Evolutionary conservation across 345 rosid species (phyloP), one percentile per base, ranked within the genome.

Genomic region (Bretschneidera sinensis): DNA sequence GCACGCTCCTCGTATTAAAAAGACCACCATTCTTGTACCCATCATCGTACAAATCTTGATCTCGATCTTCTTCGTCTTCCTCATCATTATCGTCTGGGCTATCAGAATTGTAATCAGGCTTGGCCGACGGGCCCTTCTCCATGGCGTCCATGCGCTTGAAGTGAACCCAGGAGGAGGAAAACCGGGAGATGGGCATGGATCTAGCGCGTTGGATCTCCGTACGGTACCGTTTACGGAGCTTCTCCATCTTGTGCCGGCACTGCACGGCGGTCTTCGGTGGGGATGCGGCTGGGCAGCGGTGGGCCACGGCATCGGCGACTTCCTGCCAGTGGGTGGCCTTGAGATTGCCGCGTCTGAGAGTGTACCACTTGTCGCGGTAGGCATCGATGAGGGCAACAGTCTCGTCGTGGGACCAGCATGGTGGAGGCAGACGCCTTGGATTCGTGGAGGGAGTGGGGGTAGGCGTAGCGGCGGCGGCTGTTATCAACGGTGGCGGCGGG

Each of bases 161-260:
- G 71, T 89, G 98, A 0, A 87, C 89, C 98, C 97, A 92, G 14
- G 97, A 85, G 4, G 98, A 92, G 5, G 82, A 53, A 54, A 87
- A 92, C 51, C 86, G 75, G 11, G 89, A 76, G 33, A 84, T 80
- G 0, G 98, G 98, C 71, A 89, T 78, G 35, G 97, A 92, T 68
- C 87, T 80, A 17, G 92, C 89, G 10, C 98, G 72, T 78, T 89
- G 96, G 68, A 89, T 85, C 91, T 92, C 96, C 1, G 95, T 80
- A 0, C 97, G 83, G 52, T 92, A 89, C 50, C 97, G 83, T 61
- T 92, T 84, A 16, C 98, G 81, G 2, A 92, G 91, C 76, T 92
- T 92, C 88, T 92, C 98, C 98, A 92, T 92, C 86, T 92, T 92
- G 68, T 92, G 98, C 1, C 97, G 87, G 65, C 98, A 92, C 82